Evolutionary conservation across 2,329 filamentous ascomycete genomes (phyloP).

Genomic region (Myrmaecium sp.): DNA sequence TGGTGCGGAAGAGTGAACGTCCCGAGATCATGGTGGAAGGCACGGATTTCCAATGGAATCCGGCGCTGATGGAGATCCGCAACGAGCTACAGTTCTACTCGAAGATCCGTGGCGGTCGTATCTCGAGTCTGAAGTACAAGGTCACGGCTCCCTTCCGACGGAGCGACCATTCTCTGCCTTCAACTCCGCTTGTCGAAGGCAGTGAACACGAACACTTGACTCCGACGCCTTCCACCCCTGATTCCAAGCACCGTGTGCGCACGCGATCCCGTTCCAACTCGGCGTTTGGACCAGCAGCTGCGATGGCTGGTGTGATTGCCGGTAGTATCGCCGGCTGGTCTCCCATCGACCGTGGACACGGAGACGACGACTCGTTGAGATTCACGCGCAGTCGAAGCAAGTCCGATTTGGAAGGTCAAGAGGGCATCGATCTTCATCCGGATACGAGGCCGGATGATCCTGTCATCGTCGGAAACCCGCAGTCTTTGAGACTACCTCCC

Average conservation of each 20-base stretch:
- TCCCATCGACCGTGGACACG: slow-evolving; percentile 39
- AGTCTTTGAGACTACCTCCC: slow-evolving; percentile 22
- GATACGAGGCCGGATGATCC: slow-evolving; percentile 31
- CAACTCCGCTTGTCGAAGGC: slow-evolving; percentile 43
- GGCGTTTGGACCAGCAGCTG: slow-evolving; percentile 54
- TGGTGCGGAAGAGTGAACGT: slow-evolving; percentile 25
- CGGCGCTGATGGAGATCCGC: slow-evolving; percentile 55
- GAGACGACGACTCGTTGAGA: slow-evolving; percentile 23
- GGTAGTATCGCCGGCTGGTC: slow-evolving; percentile 65
- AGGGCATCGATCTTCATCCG: slow-evolving; percentile 31
- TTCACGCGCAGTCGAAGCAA: slow-evolving; percentile 17
- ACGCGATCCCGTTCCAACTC: slow-evolving; percentile 55
- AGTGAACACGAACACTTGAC: slow-evolving; percentile 16
- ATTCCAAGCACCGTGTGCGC: slow-evolving; percentile 41
- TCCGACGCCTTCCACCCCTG: slow-evolving; percentile 30
- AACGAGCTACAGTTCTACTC: slow-evolving; percentile 70
- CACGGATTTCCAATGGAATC: slow-evolving; percentile 42
- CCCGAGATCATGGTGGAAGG: slow-evolving; percentile 27
- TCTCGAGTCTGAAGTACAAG: slow-evolving; percentile 67
- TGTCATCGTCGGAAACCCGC: slow-evolving; percentile 26
- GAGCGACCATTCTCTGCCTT: slow-evolving; percentile 46
- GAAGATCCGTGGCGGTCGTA: slow-evolving; percentile 61
- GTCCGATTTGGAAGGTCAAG: slow-evolving; percentile 25
- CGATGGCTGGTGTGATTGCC: slow-evolving; percentile 72
- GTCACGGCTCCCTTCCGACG: slow-evolving; percentile 56